A percentile compares a stretch with the other conserved stretches of the same genome.
phyloP scores from a whole-genome alignment of 768 basidiomycete species.

The Suillus americanus region DNA sequence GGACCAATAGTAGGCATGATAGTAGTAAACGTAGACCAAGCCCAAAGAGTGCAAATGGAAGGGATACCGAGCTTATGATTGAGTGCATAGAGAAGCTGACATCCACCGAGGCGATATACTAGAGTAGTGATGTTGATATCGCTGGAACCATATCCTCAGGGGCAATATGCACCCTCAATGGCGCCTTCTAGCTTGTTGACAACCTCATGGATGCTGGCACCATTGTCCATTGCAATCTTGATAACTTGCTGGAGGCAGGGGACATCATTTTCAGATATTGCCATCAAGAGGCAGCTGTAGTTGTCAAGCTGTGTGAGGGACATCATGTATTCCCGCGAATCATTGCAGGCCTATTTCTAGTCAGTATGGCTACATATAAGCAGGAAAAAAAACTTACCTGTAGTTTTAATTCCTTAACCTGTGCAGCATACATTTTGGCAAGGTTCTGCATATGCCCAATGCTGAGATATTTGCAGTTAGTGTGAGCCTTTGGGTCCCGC shows the following conservation, averaged over 20 bases:
- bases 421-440: neutral
- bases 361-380: neutral
- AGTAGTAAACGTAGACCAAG: neutral
- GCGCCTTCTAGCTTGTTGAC: conserved; percentile 9
- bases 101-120: conserved; percentile 12
- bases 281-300: conserved; percentile 9
- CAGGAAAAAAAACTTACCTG: neutral
- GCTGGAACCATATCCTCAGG: neutral
- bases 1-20: conserved; percentile 9
- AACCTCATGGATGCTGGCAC: conserved; percentile 9
- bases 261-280: conserved; percentile 5
- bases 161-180: conserved; percentile 1
- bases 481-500: neutral
- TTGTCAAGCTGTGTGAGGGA: neutral
- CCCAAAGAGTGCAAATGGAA: conserved; percentile 14
- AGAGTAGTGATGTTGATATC: conserved; percentile 12
- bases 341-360: neutral
- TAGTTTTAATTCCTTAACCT: neutral
- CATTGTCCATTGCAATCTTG: conserved; percentile 8
- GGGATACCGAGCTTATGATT: conserved; percentile 12
- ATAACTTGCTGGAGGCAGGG: conserved; percentile 9
- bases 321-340: neutral
- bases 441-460: neutral
- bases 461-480: neutral
- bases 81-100: conserved; percentile 12